Evolutionary conservation across 2,329 filamentous ascomycete species (phyloP).

Genomic region (Ambrosiella xylebori): DNA sequence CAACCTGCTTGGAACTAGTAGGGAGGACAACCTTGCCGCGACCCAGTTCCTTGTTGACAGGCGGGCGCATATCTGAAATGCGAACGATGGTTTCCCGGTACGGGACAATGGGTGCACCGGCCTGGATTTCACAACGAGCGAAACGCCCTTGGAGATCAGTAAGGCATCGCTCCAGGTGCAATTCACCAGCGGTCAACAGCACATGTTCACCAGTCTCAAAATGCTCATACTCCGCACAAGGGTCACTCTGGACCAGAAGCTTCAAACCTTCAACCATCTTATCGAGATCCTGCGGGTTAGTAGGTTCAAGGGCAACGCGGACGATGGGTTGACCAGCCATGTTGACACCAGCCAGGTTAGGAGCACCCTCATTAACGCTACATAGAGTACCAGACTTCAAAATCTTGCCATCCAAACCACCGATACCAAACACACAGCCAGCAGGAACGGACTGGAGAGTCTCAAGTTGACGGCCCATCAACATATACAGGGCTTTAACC

Average conservation of each 20-base stretch:
- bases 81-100: constrained; percentile 85
- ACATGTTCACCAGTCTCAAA: constrained; percentile 90
- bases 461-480: constrained; percentile 87
- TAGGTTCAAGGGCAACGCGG: constrained; percentile 84
- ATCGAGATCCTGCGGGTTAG: constrained; percentile 74
- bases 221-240: constrained; percentile 89
- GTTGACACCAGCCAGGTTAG: constrained; percentile 75
- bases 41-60: constrained; percentile 69
- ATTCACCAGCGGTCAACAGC: constrained; percentile 77
- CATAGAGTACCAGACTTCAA: constrained; percentile 90
- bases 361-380: constrained; percentile 66
- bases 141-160: constrained; percentile 88
- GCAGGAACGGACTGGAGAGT: constrained; percentile 70
- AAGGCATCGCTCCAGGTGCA: constrained; percentile 84
- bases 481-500: constrained; percentile 75
- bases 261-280: constrained; percentile 86
- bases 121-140: constrained; percentile 85
- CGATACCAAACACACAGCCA: constrained; percentile 89
- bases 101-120: constrained; percentile 83
- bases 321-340: constrained; percentile 81
- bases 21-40: constrained; percentile 60
- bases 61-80: constrained; percentile 80
- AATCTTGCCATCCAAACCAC: constrained; percentile 80
- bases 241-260: constrained; percentile 83
- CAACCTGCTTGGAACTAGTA: constrained; percentile 75